Conservation (phyloP, 2,329 filamentous ascomycete species). For the Chrysosporium queenslandicum region DNA sequence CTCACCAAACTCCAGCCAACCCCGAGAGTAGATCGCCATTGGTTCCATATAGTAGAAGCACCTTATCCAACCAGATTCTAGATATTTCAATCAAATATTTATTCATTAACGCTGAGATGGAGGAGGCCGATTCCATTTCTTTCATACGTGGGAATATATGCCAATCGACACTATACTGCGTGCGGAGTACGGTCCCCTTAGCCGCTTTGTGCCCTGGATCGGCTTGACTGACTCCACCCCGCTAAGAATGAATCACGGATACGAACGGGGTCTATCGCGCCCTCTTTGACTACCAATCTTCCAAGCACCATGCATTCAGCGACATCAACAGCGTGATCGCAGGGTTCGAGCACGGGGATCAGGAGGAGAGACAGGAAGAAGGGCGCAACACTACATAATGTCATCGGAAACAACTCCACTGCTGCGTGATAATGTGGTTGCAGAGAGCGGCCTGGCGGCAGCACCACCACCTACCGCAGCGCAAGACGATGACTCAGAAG, state of each 20-base stretch:
- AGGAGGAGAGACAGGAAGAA: background rate
- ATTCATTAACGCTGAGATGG: too few relatives aligned
- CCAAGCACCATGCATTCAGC: too few relatives aligned
- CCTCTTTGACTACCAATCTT: too few relatives aligned
- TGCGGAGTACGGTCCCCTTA: background rate
- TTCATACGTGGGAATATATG: too few relatives aligned
- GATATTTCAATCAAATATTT: too few relatives aligned
- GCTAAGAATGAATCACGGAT: background rate
- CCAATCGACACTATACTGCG: too few relatives aligned
- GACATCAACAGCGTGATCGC: background rate
- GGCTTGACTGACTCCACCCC: background rate
- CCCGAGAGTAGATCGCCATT: too few relatives aligned
- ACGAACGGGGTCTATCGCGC: background rate
- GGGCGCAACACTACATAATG: too few relatives aligned
- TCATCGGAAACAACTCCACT: slow-evolving; percentile 17
- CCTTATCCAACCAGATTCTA: too few relatives aligned
- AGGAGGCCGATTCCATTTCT: too few relatives aligned
- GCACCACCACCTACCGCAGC: background rate
- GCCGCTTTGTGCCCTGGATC: background rate
- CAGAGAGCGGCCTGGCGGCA: background rate
- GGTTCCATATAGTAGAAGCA: too few relatives aligned
- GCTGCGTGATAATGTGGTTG: slow-evolving; percentile 9
- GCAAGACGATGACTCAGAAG: slow-evolving; percentile 9
- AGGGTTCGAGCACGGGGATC: background rate
- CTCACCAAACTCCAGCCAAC: too few relatives aligned